These are phyloP conservation scores for Canariomyces notabilis DNA, from an alignment of 2,329 filamentous ascomycete genomes.

Conservation along the genomic window DNA sequence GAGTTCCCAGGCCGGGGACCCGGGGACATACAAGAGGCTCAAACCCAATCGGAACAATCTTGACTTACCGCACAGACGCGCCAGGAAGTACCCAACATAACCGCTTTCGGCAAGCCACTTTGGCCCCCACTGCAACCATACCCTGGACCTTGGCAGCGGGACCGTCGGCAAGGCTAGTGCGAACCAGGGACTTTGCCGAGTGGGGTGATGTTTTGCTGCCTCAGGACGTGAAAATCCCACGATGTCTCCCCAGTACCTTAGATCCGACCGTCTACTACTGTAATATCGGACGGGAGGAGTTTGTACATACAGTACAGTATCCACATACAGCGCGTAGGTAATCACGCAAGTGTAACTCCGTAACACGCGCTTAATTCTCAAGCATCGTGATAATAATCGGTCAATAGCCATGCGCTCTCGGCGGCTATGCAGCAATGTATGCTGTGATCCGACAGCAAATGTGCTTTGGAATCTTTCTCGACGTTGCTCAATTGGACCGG, in stretches of 20 bases:
- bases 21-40: no score
- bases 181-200: no score
- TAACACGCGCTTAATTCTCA: conserved; percentile 16
- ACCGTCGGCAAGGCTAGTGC: conserved; percentile 8
- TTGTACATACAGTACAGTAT: no score
- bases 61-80: conserved; percentile 2
- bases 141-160: conserved; percentile 10
- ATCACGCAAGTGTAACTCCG: no score
- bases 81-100: not conserved
- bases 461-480: not conserved
- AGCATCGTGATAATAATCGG: conserved; percentile 9
- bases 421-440: conserved; percentile 5
- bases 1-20: no score
- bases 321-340: no score
- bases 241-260: no score
- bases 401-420: conserved; percentile 7
- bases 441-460: conserved; percentile 4
- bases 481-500: conserved; percentile 7
- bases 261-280: no score
- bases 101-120: conserved; percentile 10
- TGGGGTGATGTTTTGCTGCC: not conserved
- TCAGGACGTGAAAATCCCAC: not conserved
- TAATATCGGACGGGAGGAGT: no score
- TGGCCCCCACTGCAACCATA: conserved; percentile 14
- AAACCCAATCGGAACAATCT: conserved; percentile 19